A percentile compares a stretch with the other conserved stretches of the same genome.
phyloP scores from a whole-genome alignment of 1,139 yeast genomes.

The Debaryomyces robertsiae region DNA sequence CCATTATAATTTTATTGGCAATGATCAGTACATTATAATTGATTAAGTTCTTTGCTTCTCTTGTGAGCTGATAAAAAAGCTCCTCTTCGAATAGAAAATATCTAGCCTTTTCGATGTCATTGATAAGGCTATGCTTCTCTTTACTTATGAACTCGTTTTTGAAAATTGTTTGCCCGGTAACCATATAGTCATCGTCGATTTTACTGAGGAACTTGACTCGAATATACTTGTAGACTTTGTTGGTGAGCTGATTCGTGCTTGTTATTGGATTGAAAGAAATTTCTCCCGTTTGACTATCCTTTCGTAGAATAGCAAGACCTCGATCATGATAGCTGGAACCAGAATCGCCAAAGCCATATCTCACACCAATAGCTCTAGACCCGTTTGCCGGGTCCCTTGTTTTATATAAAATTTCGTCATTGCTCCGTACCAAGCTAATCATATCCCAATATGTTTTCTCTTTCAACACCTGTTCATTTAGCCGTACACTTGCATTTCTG shows the following conservation, averaged over 20 bases:
- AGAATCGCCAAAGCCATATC: constrained; percentile 88
- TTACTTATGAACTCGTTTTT: constrained; percentile 22
- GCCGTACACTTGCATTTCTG: constrained; percentile 50
- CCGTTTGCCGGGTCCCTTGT: constrained; percentile 56
- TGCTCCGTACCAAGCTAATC: constrained; percentile 50
- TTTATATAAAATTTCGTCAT: constrained; percentile 74
- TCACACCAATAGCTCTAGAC: constrained; percentile 64
- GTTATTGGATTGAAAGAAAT: constrained; percentile 37
- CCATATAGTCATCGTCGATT: constrained; percentile 52
- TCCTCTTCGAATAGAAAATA: constrained; percentile 86
- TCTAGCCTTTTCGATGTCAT: constrained; percentile 61
- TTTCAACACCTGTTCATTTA: constrained; percentile 56
- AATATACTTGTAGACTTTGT: constrained; percentile 43
- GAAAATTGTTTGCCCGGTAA: constrained; percentile 50
- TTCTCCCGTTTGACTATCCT: constrained; percentile 36
- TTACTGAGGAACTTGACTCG: constrained; percentile 57
- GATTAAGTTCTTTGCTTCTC: constrained; percentile 74
- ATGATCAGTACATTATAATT: constrained; percentile 72
- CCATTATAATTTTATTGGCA: constrained; percentile 67
- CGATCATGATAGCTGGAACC: constrained; percentile 77
- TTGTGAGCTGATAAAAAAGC: constrained; percentile 65
- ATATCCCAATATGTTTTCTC: constrained; percentile 79
- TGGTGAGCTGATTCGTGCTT: constrained; percentile 24
- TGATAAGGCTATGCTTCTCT: constrained; percentile 42
- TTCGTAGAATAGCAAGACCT: constrained; percentile 70